Conservation (phyloP, 139 green algal species). For the Tetratostichococcus sp. region DNA sequence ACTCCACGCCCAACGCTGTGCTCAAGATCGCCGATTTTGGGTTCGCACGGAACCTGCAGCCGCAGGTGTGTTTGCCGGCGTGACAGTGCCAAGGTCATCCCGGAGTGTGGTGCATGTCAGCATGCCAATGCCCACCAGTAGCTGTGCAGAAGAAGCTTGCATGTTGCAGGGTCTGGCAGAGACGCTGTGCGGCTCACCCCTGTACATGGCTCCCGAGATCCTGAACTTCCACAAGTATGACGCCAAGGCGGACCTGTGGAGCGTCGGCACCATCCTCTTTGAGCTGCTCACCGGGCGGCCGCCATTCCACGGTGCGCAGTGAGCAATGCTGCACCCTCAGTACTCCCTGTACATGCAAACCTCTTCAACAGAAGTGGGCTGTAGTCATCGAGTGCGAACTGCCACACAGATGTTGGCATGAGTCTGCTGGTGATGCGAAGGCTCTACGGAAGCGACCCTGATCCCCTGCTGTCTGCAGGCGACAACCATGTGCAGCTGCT, state of each 20-base stretch:
- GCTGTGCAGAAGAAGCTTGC: background rate
- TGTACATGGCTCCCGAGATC: constrained; percentile 99
- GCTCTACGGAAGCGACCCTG: too few relatives aligned
- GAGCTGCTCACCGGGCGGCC: constrained; percentile 84
- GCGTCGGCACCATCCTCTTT: constrained; percentile 92
- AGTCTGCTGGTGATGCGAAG: too few relatives aligned
- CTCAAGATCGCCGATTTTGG: constrained; percentile 99
- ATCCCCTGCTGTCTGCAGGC: constrained; percentile 29
- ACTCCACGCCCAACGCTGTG: constrained; percentile 22
- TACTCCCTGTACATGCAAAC: background rate
- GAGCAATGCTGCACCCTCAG: too few relatives aligned
- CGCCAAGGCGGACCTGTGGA: constrained; percentile 90
- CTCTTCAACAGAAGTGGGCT: too few relatives aligned
- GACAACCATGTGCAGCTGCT: constrained; percentile 90
- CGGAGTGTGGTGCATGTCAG: background rate
- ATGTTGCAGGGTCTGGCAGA: constrained; percentile 75
- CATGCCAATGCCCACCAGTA: background rate
- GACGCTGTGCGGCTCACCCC: constrained; percentile 91
- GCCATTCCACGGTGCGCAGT: constrained; percentile 45
- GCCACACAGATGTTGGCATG: too few relatives aligned
- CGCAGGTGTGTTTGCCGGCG: constrained; percentile 35
- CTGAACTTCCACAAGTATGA: constrained; percentile 65
- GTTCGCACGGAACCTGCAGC: constrained; percentile 87
- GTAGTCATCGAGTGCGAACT: too few relatives aligned
- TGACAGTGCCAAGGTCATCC: too few relatives aligned